phyloP scores from a whole-genome alignment of 257 asterid genomes.

The Cinchona pubescens region DNA sequence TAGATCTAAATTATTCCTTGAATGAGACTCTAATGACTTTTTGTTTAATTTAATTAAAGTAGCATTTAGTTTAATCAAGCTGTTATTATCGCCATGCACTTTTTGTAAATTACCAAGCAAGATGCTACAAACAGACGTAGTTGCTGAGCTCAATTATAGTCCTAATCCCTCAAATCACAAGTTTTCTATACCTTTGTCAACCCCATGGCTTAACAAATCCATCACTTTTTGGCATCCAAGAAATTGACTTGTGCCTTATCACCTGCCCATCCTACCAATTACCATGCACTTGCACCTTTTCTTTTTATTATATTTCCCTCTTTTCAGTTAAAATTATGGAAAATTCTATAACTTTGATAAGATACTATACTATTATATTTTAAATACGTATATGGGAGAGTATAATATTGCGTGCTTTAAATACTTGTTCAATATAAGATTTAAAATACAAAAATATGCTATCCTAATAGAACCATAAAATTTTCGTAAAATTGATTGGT shows the following conservation, averaged over 20 bases:
- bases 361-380: no score
- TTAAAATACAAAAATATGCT: no score
- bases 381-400: no score
- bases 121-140: constrained; percentile 43
- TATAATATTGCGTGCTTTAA: no score
- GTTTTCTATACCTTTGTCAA: constrained; percentile 41
- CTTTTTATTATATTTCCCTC: background rate
- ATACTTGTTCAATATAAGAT: no score
- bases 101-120: constrained; percentile 26
- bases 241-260: constrained; percentile 39
- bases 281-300: background rate
- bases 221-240: constrained; percentile 45
- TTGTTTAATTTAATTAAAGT: constrained; percentile 10
- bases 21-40: constrained; percentile 34
- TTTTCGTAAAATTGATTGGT: no score
- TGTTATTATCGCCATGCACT: constrained; percentile 39
- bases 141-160: constrained; percentile 41
- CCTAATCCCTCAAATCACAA: constrained; percentile 33
- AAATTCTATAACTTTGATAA: no score
- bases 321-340: background rate
- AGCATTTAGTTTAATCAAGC: constrained; percentile 21
- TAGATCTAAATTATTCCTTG: constrained; percentile 21
- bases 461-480: no score
- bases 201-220: constrained; percentile 48
- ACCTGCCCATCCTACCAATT: background rate